These are phyloP conservation scores for Rhizopogon roseolus DNA, from an alignment of 768 basidiomycete genomes.

Conservation along the genomic window DNA sequence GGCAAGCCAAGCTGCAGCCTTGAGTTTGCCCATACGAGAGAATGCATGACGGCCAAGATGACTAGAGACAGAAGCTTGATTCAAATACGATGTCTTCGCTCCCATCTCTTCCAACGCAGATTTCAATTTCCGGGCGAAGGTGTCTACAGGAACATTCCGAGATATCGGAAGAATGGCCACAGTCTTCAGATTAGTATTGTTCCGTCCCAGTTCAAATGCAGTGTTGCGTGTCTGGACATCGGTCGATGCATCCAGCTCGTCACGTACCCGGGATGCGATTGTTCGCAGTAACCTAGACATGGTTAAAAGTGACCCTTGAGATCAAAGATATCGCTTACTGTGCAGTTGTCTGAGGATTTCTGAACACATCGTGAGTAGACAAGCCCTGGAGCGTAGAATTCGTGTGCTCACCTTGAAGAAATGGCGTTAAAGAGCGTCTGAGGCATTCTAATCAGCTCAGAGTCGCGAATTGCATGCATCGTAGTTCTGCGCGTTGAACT, in stretches of 20 bases:
- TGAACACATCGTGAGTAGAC: constrained; percentile 20
- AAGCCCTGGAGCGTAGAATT: neutral
- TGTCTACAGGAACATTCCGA: constrained; percentile 82
- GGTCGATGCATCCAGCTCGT: constrained; percentile 67
- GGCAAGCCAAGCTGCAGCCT: constrained; percentile 88
- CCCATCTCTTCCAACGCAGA: constrained; percentile 87
- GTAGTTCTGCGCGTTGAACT: constrained; percentile 83
- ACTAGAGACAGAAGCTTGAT: constrained; percentile 87
- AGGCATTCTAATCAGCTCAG: constrained; percentile 95
- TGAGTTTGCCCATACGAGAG: constrained; percentile 94
- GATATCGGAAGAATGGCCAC: constrained; percentile 89
- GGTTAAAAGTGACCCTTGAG: neutral
- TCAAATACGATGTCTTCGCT: constrained; percentile 88
- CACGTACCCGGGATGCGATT: constrained; percentile 89
- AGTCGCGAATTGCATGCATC: constrained; percentile 96
- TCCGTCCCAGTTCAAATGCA: constrained; percentile 60
- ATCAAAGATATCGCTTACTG: constrained; percentile 44
- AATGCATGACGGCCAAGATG: constrained; percentile 95
- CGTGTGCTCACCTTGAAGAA: constrained; percentile 59
- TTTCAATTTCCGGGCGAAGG: constrained; percentile 87
- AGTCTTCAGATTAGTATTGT: constrained; percentile 89
- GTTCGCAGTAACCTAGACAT: constrained; percentile 63
- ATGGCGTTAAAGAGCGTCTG: constrained; percentile 97
- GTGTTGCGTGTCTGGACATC: constrained; percentile 45
- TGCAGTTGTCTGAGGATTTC: constrained; percentile 82